Evolutionary conservation across 345 rosid genomes (phyloP).

Genomic region (Syzygium aqueum): DNA sequence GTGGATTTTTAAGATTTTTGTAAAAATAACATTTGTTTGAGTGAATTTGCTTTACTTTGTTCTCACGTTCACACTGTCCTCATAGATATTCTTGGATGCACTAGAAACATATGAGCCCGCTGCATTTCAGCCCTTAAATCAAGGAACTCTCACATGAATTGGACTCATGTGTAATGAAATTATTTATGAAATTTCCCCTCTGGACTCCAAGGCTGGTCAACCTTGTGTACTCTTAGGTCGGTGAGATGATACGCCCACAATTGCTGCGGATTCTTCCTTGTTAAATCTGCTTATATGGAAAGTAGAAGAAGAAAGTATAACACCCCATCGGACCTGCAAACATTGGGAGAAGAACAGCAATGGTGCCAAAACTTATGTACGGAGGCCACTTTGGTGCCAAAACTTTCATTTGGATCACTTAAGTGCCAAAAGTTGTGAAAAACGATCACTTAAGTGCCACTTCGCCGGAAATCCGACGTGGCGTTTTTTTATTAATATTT

Average conservation of each 20-base stretch:
- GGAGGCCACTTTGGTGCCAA: too few relatives aligned
- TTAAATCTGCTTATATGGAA: background rate
- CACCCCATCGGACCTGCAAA: background rate
- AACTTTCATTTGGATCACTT: too few relatives aligned
- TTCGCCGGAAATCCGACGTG: too few relatives aligned
- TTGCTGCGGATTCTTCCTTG: background rate
- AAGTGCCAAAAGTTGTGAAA: too few relatives aligned
- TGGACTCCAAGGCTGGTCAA: background rate
- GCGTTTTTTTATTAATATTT: too few relatives aligned
- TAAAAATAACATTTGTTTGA: background rate
- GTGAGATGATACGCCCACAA: background rate
- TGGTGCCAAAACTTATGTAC: too few relatives aligned
- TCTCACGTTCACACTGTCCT: background rate
- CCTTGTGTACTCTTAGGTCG: background rate
- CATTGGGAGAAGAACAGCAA: too few relatives aligned
- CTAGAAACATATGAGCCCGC: rapidly evolving
- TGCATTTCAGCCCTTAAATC: background rate
- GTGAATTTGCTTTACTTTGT: background rate
- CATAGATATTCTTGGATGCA: background rate
- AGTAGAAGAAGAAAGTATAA: background rate
- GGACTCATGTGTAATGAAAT: background rate
- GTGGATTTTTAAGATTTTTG: background rate
- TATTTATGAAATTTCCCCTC: background rate
- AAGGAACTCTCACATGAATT: background rate
- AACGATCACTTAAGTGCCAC: too few relatives aligned